Conservation (phyloP, 371 early-diverging fungal genomes). For the Actinomortierella wolfii region DNA sequence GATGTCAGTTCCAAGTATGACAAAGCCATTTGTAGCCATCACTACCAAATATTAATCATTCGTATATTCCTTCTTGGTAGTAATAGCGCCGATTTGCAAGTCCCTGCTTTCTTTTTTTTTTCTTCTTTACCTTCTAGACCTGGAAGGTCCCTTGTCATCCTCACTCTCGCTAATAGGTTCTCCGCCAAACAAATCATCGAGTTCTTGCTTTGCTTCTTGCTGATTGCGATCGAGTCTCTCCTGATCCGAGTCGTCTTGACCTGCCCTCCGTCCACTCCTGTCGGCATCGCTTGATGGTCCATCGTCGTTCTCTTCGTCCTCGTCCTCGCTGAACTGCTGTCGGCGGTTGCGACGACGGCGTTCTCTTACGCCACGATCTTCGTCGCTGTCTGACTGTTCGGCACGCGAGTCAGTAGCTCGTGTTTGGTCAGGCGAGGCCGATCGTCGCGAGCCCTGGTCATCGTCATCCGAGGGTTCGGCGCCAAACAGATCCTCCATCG, state of each 20-base stretch:
- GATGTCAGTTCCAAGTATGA: too few species aligned
- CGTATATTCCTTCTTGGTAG: too few species aligned
- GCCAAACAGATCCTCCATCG: conserved; percentile 41
- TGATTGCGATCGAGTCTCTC: conserved; percentile 19
- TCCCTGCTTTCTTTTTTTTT: too few species aligned
- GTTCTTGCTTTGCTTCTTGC: conserved; percentile 2
- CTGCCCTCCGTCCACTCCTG: conserved; percentile 24
- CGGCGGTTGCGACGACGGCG: conserved; percentile 29
- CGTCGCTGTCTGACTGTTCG: too few species aligned
- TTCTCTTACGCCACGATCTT: conserved; percentile 17
- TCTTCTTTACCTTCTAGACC: conserved; percentile 16
- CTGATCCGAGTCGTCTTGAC: conserved; percentile 31
- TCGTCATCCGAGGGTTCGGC: conserved; percentile 33
- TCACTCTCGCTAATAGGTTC: conserved; percentile 31
- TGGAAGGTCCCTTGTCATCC: conserved; percentile 6
- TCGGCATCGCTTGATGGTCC: conserved; percentile 14
- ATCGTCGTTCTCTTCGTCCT: conserved; percentile 18
- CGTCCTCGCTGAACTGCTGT: conserved; percentile 23
- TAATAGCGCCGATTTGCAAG: too few species aligned
- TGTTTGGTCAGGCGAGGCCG: too few species aligned
- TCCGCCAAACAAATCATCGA: conserved; percentile 35
- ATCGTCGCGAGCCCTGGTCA: conserved; percentile 9
- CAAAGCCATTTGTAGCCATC: too few species aligned
- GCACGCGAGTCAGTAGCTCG: too few species aligned
- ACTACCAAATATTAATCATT: too few species aligned